phyloP scores from a whole-genome alignment of 495 filamentous ascomycete species.

The Schizothecium vesticola region DNA sequence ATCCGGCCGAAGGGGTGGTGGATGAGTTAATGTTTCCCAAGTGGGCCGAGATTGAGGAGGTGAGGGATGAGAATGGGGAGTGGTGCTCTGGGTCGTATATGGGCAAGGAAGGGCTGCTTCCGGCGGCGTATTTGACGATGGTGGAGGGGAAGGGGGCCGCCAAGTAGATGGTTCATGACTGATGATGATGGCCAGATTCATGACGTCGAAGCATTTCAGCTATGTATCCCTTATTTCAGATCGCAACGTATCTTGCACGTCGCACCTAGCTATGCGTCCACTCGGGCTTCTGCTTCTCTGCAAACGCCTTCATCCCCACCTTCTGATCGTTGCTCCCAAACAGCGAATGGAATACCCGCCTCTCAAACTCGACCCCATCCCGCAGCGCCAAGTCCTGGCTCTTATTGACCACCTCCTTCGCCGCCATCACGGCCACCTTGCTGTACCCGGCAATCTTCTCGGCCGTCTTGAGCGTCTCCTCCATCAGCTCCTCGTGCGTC shows the following conservation, averaged over 20 bases:
- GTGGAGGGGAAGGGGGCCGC: background rate
- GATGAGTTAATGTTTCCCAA: constrained; percentile 82
- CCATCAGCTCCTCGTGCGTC: constrained; percentile 74
- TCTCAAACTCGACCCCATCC: constrained; percentile 92
- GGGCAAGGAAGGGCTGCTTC: constrained; percentile 69
- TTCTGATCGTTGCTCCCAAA: constrained; percentile 97
- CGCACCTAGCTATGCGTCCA: constrained; percentile 73
- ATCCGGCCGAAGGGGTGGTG: constrained; percentile 50
- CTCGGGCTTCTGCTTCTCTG: constrained; percentile 87
- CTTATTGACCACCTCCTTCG: constrained; percentile 97
- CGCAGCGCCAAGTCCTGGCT: constrained; percentile 79
- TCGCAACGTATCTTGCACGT: background rate
- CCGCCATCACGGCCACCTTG: constrained; percentile 76
- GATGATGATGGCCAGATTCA: background rate
- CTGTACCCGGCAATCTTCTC: constrained; percentile 82
- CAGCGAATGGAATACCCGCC: constrained; percentile 82
- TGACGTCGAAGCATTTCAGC: background rate
- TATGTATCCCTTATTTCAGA: background rate
- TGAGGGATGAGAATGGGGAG: constrained; percentile 77
- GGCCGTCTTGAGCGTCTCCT: constrained; percentile 71
- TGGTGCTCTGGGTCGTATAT: constrained; percentile 82
- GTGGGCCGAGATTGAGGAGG: constrained; percentile 73
- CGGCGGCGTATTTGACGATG: constrained; percentile 58
- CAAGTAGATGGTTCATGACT: background rate
- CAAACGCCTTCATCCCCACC: constrained; percentile 94